Percentiles rank a stretch among this genome's conserved stretches.
These are phyloP conservation scores for Amyloporia xantha DNA, from an alignment of 768 basidiomycete species.

Conservation along the genomic window DNA sequence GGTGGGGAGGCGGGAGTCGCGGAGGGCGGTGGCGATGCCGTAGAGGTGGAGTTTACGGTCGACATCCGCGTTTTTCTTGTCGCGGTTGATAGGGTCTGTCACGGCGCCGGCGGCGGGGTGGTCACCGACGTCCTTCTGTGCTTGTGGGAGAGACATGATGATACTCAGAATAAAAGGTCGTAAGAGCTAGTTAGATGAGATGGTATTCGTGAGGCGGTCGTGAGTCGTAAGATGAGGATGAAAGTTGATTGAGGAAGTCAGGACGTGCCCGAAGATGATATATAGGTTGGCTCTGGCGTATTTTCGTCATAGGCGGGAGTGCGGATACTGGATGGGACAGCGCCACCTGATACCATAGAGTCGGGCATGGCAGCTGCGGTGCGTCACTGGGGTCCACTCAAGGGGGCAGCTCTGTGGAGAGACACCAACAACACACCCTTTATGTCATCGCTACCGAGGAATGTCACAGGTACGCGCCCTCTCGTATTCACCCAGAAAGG, in stretches of 20 bases:
- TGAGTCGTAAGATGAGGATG: background rate
- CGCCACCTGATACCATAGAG: background rate
- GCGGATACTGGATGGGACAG: background rate
- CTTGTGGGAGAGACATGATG: slow-evolving; percentile 71
- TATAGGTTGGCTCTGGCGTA: background rate
- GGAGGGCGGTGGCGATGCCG: slow-evolving; percentile 75
- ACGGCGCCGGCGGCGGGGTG: slow-evolving; percentile 55
- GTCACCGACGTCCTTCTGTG: slow-evolving; percentile 52
- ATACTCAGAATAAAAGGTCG: background rate
- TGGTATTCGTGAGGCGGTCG: background rate
- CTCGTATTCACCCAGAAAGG: no score
- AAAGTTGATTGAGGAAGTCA: background rate
- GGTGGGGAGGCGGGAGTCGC: slow-evolving; percentile 72
- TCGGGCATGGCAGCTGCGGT: no score
- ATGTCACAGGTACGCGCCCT: no score
- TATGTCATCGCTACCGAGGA: no score
- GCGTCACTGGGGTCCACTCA: background rate
- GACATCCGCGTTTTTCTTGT: slow-evolving; percentile 61
- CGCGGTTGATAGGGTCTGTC: slow-evolving; percentile 56
- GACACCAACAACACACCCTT: no score
- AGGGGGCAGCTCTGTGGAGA: background rate
- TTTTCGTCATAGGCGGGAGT: background rate
- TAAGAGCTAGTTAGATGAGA: background rate
- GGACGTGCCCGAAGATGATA: background rate
- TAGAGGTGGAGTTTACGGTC: slow-evolving; percentile 80